Evolutionary conservation across 2,329 filamentous ascomycete species (phyloP).

Genomic region (Aurifilum marmelostoma): DNA sequence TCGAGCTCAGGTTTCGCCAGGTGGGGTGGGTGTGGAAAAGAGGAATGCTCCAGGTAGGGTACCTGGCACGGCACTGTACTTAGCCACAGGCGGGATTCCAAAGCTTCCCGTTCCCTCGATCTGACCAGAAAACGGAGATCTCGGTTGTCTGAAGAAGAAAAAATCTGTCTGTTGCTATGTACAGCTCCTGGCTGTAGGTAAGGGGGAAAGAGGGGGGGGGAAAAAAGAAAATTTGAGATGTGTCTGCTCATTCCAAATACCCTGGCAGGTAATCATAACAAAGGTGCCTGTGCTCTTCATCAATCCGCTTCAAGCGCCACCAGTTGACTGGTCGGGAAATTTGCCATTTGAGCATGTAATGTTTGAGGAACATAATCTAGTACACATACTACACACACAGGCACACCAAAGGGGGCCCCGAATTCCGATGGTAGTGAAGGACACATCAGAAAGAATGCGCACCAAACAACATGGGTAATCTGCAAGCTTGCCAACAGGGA

Average conservation of each 20-base stretch:
- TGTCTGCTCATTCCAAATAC: not conserved
- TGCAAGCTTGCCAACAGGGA: not conserved
- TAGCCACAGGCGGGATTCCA: not conserved
- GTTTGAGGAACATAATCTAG: not conserved
- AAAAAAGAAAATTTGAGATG: not conserved
- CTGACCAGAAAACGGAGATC: conserved; percentile 7
- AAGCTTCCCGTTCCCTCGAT: conserved; percentile 10
- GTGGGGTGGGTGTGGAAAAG: conserved; percentile 4
- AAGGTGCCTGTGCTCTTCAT: not conserved
- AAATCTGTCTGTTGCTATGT: not conserved
- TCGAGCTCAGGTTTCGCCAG: not conserved
- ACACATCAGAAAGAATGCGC: not conserved
- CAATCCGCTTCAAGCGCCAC: not conserved
- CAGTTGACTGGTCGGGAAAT: not conserved
- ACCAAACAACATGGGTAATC: not conserved
- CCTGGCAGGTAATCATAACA: not conserved
- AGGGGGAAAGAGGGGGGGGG: not conserved
- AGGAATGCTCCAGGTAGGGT: conserved; percentile 5
- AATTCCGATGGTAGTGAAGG: not conserved
- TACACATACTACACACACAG: not conserved
- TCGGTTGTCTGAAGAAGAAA: not conserved
- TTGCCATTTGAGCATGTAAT: not conserved
- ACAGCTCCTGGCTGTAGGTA: not conserved
- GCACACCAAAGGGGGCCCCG: too few species aligned
- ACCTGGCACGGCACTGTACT: too few species aligned